Evolutionary conservation across 75 land plant species (phyloP).

Genomic region (Gnetum montanum): DNA sequence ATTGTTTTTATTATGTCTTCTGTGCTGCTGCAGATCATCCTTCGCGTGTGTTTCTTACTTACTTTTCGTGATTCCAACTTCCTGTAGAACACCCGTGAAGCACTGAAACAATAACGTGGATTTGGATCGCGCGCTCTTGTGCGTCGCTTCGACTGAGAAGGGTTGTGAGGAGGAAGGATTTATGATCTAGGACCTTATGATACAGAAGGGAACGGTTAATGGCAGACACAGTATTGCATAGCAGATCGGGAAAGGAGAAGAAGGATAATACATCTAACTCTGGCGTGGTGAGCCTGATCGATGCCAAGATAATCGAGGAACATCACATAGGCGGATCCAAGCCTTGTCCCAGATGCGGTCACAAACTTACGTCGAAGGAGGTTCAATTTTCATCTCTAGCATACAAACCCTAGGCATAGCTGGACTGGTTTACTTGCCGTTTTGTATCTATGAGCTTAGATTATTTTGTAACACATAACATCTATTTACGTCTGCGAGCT

Average conservation of each 20-base stretch:
- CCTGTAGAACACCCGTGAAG: neutral
- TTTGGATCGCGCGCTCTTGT: too few species aligned
- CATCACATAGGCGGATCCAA: conserved; percentile 8
- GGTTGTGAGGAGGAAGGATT: neutral
- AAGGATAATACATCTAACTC: neutral
- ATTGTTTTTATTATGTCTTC: neutral
- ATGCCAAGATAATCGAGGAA: conserved; percentile 9
- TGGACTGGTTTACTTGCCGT: neutral
- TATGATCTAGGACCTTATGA: neutral
- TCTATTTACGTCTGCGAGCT: neutral
- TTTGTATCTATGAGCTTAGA: neutral
- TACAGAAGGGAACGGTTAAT: neutral
- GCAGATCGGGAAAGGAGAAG: neutral
- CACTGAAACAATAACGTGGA: too few species aligned
- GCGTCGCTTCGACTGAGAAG: too few species aligned
- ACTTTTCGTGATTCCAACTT: neutral
- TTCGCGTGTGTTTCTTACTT: neutral
- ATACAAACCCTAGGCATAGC: neutral
- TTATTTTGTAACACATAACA: neutral
- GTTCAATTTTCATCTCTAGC: neutral
- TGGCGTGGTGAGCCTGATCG: conserved; percentile 5
- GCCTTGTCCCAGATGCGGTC: conserved; percentile 8
- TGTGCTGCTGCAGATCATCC: neutral
- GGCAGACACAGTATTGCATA: conserved; percentile 2
- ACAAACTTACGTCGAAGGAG: conserved; percentile 5